A percentile compares a stretch with the other conserved stretches of the same genome.
Evolutionary conservation across 2,329 filamentous ascomycete genomes (phyloP).

Genomic region (Xylariaceae sp.): DNA sequence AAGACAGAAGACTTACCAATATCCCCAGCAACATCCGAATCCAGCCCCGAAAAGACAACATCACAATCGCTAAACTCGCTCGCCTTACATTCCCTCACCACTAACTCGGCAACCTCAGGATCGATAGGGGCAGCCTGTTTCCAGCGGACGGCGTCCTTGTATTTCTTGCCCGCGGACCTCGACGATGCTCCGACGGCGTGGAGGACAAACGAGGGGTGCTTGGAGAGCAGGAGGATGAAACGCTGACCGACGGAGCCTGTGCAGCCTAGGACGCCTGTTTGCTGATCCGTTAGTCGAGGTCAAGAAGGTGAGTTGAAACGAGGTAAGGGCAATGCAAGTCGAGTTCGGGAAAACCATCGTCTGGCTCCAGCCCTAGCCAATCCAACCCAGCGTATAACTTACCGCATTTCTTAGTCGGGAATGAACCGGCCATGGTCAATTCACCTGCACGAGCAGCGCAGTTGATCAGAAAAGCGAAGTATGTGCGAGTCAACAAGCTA

Average conservation of each 20-base stretch:
- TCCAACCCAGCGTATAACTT: no score
- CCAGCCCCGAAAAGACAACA: conserved; percentile 86
- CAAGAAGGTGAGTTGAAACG: background rate
- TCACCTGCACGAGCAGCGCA: background rate
- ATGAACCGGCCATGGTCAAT: conserved; percentile 36
- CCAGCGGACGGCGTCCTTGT: conserved; percentile 91
- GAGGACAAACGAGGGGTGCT: conserved; percentile 82
- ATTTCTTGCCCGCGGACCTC: conserved; percentile 86
- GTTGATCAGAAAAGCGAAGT: background rate
- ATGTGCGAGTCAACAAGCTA: conserved; percentile 4
- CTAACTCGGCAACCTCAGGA: conserved; percentile 70
- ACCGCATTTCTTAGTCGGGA: conserved; percentile 58
- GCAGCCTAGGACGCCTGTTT: conserved; percentile 70
- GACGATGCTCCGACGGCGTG: conserved; percentile 87
- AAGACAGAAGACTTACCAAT: conserved; percentile 59
- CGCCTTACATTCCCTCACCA: conserved; percentile 81
- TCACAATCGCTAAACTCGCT: conserved; percentile 86
- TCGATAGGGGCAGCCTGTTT: conserved; percentile 87
- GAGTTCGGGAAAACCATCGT: no score
- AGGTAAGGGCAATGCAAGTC: no score
- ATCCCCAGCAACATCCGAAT: conserved; percentile 87
- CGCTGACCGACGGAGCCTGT: conserved; percentile 94
- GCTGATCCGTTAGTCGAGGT: background rate
- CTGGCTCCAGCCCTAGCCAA: no score
- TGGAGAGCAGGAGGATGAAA: conserved; percentile 86